Percentiles rank a stretch among this genome's conserved stretches.
Conservation (phyloP, 2,329 filamentous ascomycete genomes). For the Colletotrichum spinosum region DNA sequence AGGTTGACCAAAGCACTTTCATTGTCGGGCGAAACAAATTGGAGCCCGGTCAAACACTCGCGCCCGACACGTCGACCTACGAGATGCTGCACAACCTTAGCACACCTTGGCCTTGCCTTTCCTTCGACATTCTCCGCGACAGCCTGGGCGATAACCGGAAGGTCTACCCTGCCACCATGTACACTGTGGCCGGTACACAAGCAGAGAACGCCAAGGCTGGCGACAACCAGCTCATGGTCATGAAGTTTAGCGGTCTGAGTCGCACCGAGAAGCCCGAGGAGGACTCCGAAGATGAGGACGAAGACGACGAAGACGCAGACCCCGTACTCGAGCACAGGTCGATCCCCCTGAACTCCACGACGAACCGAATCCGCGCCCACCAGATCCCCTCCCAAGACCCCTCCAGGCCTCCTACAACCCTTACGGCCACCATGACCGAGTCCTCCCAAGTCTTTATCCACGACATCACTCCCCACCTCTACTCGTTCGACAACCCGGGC, state of each 20-base stretch:
- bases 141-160: conserved; percentile 88
- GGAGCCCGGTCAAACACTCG: conserved; percentile 88
- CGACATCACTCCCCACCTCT: conserved; percentile 90
- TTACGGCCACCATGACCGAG: conserved; percentile 94
- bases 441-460: conserved; percentile 90
- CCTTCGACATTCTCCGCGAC: conserved; percentile 92
- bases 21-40: conserved; percentile 95
- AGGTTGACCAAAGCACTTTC: conserved; percentile 93
- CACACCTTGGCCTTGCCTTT: conserved; percentile 96
- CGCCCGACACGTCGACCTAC: conserved; percentile 94
- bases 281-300: conserved; percentile 76
- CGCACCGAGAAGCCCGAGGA: conserved; percentile 80
- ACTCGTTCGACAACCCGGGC: conserved; percentile 90
- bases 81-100: conserved; percentile 96
- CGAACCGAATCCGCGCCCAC: conserved; percentile 91
- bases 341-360: conserved; percentile 87
- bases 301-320: conserved; percentile 81
- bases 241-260: conserved; percentile 94
- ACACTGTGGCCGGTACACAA: conserved; percentile 94
- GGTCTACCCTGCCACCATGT: conserved; percentile 95
- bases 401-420: conserved; percentile 79
- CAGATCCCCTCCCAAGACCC: conserved; percentile 80
- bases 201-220: conserved; percentile 79
- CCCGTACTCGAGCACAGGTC: conserved; percentile 93
- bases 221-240: conserved; percentile 94